A percentile compares a stretch with the other conserved stretches of the same genome.
These are phyloP conservation scores for Prunus mongolica DNA, from an alignment of 306 rosid genomes.

Conservation along the genomic window DNA sequence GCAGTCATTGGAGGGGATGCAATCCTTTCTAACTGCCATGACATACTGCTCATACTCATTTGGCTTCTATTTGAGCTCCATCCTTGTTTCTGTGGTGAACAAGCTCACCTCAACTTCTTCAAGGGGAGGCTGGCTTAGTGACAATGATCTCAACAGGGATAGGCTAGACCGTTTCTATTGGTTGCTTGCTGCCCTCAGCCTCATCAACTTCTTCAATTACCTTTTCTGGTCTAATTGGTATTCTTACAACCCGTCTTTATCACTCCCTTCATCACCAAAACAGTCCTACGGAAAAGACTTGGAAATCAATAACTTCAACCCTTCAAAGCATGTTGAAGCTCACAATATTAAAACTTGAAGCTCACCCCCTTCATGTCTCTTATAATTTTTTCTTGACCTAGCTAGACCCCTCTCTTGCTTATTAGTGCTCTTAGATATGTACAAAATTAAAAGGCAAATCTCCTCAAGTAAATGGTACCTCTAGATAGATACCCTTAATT, in stretches of 20 bases:
- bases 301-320: conserved; percentile 19
- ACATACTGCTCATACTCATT: conserved; percentile 61
- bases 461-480: background rate
- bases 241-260: conserved; percentile 30
- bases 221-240: conserved; percentile 52
- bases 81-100: conserved; percentile 53
- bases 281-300: conserved; percentile 3
- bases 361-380: background rate
- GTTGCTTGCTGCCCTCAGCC: conserved; percentile 53
- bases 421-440: background rate
- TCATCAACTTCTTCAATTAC: conserved; percentile 51
- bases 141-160: conserved; percentile 53
- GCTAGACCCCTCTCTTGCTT: background rate
- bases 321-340: conserved; percentile 9
- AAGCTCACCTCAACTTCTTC: conserved; percentile 27
- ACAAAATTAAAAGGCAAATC: background rate
- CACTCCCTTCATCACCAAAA: conserved; percentile 1
- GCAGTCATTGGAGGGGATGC: conserved; percentile 59
- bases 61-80: conserved; percentile 59
- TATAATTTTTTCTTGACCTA: background rate
- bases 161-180: conserved; percentile 55
- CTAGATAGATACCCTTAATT: too few relatives aligned
- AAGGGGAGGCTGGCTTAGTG: conserved; percentile 47
- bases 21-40: conserved; percentile 56
- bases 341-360: conserved; percentile 2